Conservation (phyloP, 2,329 filamentous ascomycete genomes). For the Pseudodiploospora longispora region DNA sequence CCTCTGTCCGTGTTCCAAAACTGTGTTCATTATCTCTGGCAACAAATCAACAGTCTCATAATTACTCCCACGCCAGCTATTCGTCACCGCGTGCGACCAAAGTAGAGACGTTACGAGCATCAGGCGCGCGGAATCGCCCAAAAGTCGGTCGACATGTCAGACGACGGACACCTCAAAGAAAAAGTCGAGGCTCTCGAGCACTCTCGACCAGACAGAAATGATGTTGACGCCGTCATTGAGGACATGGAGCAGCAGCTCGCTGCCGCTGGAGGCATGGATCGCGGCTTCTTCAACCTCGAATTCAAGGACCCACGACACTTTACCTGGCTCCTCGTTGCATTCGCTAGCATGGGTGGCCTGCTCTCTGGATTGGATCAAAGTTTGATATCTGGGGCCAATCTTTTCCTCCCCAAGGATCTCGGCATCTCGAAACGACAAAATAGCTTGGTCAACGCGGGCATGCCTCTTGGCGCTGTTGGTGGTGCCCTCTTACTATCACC, state of each 20-base stretch:
- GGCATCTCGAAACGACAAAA: slow-evolving; percentile 47
- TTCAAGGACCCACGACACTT: slow-evolving; percentile 57
- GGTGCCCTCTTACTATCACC: slow-evolving; percentile 61
- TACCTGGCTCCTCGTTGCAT: slow-evolving; percentile 59
- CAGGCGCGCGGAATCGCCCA: background rate
- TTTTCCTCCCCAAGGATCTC: slow-evolving; percentile 55
- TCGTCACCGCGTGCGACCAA: no score
- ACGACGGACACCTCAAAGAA: slow-evolving; percentile 18
- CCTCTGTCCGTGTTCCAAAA: no score
- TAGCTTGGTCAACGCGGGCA: slow-evolving; percentile 60
- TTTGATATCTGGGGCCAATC: slow-evolving; percentile 62
- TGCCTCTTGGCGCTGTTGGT: slow-evolving; percentile 64
- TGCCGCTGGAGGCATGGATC: slow-evolving; percentile 22
- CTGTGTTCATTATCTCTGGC: no score
- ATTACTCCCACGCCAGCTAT: no score
- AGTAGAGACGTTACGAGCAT: no score
- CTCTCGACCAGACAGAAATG: slow-evolving; percentile 21
- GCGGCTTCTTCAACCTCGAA: slow-evolving; percentile 43
- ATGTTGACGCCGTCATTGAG: slow-evolving; percentile 31
- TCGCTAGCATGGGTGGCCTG: slow-evolving; percentile 68
- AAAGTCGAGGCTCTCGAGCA: slow-evolving; percentile 28
- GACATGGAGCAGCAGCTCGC: slow-evolving; percentile 35
- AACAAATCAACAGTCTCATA: no score
- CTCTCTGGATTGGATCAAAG: slow-evolving; percentile 67
- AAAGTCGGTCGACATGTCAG: slow-evolving; percentile 2